phyloP scores from a whole-genome alignment of 2,329 filamentous ascomycete species.

The Colletotrichum orchidophilum region DNA sequence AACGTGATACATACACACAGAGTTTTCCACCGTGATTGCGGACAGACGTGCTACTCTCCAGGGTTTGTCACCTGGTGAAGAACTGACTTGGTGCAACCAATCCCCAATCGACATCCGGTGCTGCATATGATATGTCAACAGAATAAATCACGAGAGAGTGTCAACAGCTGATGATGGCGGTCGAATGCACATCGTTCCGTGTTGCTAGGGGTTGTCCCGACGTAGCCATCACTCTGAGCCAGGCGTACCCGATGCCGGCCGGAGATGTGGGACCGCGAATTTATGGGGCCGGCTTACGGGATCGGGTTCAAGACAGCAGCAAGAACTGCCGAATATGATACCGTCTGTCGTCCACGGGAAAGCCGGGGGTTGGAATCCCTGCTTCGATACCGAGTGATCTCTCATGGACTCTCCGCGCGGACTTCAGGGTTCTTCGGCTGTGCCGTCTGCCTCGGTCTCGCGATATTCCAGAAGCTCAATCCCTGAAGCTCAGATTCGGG shows the following conservation, averaged over 20 bases:
- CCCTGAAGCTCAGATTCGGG: background rate
- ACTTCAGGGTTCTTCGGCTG: background rate
- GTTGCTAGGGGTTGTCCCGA: background rate
- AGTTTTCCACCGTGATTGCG: no score
- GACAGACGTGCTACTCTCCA: no score
- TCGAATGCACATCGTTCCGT: background rate
- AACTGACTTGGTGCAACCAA: no score
- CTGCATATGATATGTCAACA: no score
- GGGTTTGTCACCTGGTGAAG: no score
- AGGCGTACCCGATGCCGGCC: background rate
- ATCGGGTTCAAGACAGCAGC: background rate
- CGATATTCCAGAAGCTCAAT: background rate
- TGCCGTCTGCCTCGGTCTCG: background rate
- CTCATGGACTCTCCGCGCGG: background rate
- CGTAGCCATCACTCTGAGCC: background rate
- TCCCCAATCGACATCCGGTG: no score
- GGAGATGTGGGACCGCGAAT: background rate
- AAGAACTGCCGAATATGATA: background rate
- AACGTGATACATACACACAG: no score
- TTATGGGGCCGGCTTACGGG: background rate
- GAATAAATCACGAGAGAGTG: background rate
- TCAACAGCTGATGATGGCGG: background rate
- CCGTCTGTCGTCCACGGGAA: background rate
- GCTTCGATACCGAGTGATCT: background rate
- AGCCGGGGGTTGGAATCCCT: no score